Conservation (phyloP, 2,329 filamentous ascomycete genomes). For the Arthrobotrys sphaeroides region DNA sequence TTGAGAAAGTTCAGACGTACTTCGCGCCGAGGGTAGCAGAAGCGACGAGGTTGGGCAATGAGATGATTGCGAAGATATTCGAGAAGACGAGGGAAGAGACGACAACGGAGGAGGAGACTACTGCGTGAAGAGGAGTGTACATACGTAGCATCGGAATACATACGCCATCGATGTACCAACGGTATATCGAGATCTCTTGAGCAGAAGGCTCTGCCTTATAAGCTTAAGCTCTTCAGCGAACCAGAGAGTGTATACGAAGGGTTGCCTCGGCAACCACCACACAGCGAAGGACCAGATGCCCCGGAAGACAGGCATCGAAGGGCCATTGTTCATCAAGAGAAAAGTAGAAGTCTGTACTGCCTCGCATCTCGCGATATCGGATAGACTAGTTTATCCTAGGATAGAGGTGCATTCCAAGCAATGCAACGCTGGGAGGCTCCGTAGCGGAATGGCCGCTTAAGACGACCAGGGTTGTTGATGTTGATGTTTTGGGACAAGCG, state of each 20-base stretch:
- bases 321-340: neutral
- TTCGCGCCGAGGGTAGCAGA: constrained; percentile 90
- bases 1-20: constrained; percentile 87
- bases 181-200: neutral
- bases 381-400: neutral
- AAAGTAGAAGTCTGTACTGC: neutral
- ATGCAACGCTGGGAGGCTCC: neutral
- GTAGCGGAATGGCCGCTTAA: constrained; percentile 2
- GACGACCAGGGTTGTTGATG: constrained; percentile 34
- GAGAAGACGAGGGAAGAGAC: constrained; percentile 72
- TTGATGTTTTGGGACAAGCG: constrained; percentile 51
- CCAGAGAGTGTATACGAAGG: neutral
- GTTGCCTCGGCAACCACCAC: constrained; percentile 35
- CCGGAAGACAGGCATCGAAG: neutral
- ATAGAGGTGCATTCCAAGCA: too few relatives aligned
- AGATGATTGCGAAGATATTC: constrained; percentile 96
- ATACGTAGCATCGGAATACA: neutral
- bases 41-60: constrained; percentile 86
- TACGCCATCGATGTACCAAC: neutral
- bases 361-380: neutral
- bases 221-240: neutral
- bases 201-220: too few relatives aligned
- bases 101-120: neutral
- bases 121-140: neutral
- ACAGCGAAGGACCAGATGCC: neutral